phyloP scores from a whole-genome alignment of 306 rosid genomes.

The Ziziphus jujuba region DNA sequence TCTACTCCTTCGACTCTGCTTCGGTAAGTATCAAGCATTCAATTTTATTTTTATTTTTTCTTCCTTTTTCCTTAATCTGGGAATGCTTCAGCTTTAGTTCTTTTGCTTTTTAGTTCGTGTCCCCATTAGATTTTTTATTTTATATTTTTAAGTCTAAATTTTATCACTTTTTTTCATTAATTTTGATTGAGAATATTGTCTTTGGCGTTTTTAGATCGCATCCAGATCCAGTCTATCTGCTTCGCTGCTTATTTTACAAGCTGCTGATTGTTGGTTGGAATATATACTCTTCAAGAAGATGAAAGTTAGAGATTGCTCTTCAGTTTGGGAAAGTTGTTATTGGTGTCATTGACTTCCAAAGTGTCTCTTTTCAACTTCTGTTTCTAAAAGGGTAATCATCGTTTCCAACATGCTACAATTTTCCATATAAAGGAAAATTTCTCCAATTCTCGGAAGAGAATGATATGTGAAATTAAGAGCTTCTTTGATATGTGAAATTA shows the following conservation, averaged over 20 bases:
- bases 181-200: slow-evolving; percentile 8
- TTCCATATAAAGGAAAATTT: no score
- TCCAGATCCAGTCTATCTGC: slow-evolving; percentile 31
- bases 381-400: slow-evolving; percentile 13
- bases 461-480: slow-evolving; percentile 16
- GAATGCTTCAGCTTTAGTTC: slow-evolving; percentile 11
- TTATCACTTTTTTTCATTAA: background rate
- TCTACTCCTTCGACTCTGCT: slow-evolving; percentile 11
- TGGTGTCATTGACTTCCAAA: slow-evolving; percentile 5
- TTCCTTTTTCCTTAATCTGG: slow-evolving; percentile 1
- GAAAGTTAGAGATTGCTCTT: slow-evolving; percentile 1
- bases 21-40: slow-evolving; percentile 13
- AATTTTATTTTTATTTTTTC: no score
- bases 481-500: slow-evolving; percentile 17
- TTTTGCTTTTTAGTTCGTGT: slow-evolving; percentile 6
- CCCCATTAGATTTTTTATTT: slow-evolving; percentile 7
- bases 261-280: slow-evolving; percentile 13
- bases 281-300: slow-evolving; percentile 10
- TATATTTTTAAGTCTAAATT: background rate
- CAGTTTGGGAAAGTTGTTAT: slow-evolving; percentile 14
- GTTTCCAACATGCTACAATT: background rate
- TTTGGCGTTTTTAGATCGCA: slow-evolving; percentile 39
- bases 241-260: slow-evolving; percentile 10
- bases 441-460: background rate
- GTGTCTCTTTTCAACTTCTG: background rate